Evolutionary conservation across 768 basidiomycete genomes (phyloP).

Genomic region (Suillus clintonianus): DNA sequence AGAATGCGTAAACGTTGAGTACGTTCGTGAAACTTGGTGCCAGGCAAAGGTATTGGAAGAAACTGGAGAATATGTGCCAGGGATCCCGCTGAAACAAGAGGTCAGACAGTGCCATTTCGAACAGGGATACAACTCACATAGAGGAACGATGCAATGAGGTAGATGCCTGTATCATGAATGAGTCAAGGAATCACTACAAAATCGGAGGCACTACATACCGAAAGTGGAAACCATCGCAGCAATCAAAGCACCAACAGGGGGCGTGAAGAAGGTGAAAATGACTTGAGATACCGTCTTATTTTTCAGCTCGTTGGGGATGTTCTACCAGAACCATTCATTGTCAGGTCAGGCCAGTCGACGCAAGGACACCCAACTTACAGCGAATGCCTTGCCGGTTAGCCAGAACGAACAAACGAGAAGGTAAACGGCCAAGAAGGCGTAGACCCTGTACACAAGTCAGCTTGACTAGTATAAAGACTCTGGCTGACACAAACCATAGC

Average conservation of each 20-base stretch:
- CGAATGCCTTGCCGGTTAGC: conserved; percentile 79
- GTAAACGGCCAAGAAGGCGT: conserved; percentile 80
- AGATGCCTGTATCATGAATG: conserved; percentile 54
- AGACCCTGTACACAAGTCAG: conserved; percentile 57
- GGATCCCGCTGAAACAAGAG: conserved; percentile 73
- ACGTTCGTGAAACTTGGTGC: conserved; percentile 95
- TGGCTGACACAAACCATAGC: conserved; percentile 50
- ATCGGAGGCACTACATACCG: conserved; percentile 43
- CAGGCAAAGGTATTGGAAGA: conserved; percentile 86
- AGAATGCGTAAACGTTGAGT: conserved; percentile 96
- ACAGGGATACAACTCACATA: conserved; percentile 57
- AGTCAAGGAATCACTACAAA: conserved; percentile 7
- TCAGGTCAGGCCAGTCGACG: background rate
- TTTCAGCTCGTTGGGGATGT: conserved; percentile 53
- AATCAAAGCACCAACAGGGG: conserved; percentile 78
- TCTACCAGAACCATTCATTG: conserved; percentile 33
- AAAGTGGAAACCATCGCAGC: conserved; percentile 90
- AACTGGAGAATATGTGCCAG: conserved; percentile 97
- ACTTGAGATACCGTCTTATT: conserved; percentile 51
- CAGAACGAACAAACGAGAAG: conserved; percentile 86
- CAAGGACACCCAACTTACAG: conserved; percentile 41
- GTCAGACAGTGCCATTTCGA: conserved; percentile 8
- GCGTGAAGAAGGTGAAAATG: conserved; percentile 63
- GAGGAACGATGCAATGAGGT: conserved; percentile 80
- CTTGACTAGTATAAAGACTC: background rate